Evolutionary conservation across 2,329 filamentous ascomycete species (phyloP), one percentile per base, ranked within the genome.

Genomic region (Epichloe amarillans): DNA sequence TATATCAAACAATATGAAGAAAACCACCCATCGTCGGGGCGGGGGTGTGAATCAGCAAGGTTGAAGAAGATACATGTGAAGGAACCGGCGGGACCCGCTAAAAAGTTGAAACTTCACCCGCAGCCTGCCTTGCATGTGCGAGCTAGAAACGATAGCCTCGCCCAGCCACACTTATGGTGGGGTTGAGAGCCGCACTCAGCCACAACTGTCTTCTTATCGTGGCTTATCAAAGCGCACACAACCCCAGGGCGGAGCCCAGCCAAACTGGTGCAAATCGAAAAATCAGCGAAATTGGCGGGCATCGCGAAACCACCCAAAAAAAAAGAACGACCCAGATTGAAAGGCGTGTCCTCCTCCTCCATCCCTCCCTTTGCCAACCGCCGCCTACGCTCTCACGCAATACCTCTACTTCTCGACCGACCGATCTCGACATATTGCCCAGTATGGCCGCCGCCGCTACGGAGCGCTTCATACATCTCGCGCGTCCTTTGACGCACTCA

Each of bases 381-480:
- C 55, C 54, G 50, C 53, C 52, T 47, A 53, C 46, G 40, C 43
- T 4, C 49, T 52, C 49, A 51, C 51, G 35, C 47, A 46, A n/a
- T 37, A 43, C 38, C 26, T 19, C 35, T 19, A 11, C 8, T 39
- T 6, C 43, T 42, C 46, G 37, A 46, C 21, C 37, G 42, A 50
- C 52, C 49, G 54, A 56, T 50, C 54, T 49, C 40, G 39, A 48
- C 12, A 53, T 50, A 52, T 58, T 68, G 69, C 72, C 70, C 79
- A 89, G 64, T 71, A 95, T 95, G 89, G 84, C 88, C 69, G 74
- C 80, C 65, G 74, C 80, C 65, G 74, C 83, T 68, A 77, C 80
- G 63, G 86, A 91, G 69, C 85, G 86, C 57, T 97, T 95, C 76
- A 83, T 97, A 64, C 93, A 98, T 71, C 84, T 98, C 60, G 84